Evolutionary conservation across 2,329 filamentous ascomycete species (phyloP), one percentile per base, ranked within the genome.

Genomic region (Leptographium lundbergii): DNA sequence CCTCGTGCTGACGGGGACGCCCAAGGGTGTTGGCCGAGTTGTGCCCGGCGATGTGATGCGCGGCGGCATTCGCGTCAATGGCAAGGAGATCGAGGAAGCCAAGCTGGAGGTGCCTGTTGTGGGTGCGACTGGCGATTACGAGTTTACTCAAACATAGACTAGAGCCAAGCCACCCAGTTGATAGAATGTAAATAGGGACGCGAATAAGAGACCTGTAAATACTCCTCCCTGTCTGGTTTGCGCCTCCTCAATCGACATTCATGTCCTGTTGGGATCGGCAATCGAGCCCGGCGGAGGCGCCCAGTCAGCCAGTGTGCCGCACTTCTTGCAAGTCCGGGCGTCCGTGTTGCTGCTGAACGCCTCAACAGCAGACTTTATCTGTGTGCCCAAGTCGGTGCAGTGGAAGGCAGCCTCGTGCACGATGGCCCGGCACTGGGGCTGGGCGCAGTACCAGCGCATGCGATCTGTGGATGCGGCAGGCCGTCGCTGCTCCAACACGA

Each of bases 1-100:
- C 72, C 85, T 99, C 68, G 84, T 99, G 55, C 75, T 99, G 66
- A 99, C 94, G n/a, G 94, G 94, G 22, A 99, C 94, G 56, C 94
- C 94, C 56, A 96, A 96, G 75, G 94, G 94, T 14, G 94, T 99
- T 1, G 94, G 94, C 1, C 80, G 85, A 24, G 91, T 96, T 1
- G 82, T 85, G 61, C 84, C 88, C 1, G 94, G 94, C 2, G 91
- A 99, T 74, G 78, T 92, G 36, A 89, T 99, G 81, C 86, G 80
- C 63, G 91, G 89, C 29, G 91, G 91, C 4, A 78, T 97, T 65
- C 85, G 82, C 69, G 84, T 96, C 34, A 78, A 80, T 60, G 91
- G 91, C 45, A 85, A 87, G 76, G 90, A 95, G 75, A 73, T 97
- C 36, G 84, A 91, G 69, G 88, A 95, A 76, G 89, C 88, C 39